Evolutionary conservation across 306 rosid species (phyloP).

Genomic region (Comarum palustre): DNA sequence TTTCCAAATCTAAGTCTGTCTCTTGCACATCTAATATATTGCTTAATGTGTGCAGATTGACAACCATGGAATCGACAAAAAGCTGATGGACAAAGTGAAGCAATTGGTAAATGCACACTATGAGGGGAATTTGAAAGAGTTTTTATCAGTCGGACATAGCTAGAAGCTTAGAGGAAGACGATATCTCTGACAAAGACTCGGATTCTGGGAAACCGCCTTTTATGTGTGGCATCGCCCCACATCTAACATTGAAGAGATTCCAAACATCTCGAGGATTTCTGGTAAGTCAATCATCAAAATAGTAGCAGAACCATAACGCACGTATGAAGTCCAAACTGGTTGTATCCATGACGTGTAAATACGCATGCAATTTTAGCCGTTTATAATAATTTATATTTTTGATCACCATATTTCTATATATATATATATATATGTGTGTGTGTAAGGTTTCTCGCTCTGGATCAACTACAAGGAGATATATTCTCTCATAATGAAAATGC

Average conservation of each 20-base stretch:
- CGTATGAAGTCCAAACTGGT: neutral
- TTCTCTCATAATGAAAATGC: too few relatives aligned
- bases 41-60: constrained; percentile 46
- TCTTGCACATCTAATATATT: neutral
- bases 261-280: constrained; percentile 51
- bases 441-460: too few relatives aligned
- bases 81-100: constrained; percentile 75
- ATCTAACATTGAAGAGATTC: constrained; percentile 51
- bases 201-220: constrained; percentile 80
- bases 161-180: constrained; percentile 37
- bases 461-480: too few relatives aligned
- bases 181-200: constrained; percentile 43
- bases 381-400: too few relatives aligned
- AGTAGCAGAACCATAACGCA: constrained; percentile 2
- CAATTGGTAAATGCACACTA: constrained; percentile 50
- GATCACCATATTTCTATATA: too few relatives aligned
- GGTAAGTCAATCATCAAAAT: constrained; percentile 39
- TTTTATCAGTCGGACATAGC: constrained; percentile 64
- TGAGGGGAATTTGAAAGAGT: constrained; percentile 56
- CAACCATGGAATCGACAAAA: constrained; percentile 64
- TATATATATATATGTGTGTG: too few relatives aligned
- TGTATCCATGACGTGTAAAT: too few relatives aligned
- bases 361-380: too few relatives aligned
- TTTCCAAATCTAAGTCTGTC: neutral
- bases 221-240: constrained; percentile 79